Evolutionary conservation across 768 basidiomycete genomes (phyloP), one percentile per base, ranked within the genome.

Genomic region (Lentinula lateritia): DNA sequence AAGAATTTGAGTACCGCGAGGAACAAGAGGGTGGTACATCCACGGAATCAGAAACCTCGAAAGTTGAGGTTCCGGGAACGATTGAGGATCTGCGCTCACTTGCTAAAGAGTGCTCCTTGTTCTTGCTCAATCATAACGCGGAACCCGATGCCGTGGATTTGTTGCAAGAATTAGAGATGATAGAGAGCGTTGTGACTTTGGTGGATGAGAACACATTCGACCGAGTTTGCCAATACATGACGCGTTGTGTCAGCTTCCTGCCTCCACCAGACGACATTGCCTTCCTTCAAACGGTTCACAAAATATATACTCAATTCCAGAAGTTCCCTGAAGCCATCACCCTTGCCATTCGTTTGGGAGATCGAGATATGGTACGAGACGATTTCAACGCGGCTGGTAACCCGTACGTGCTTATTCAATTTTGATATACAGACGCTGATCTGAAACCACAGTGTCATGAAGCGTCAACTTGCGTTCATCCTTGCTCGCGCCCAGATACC

Each of bases 121-220:
- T 98, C 80, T 80, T 98, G 65, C 78, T 98, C 13, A 80, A 81
- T 16, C 97, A 98, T 72, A 98, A 99, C 69, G 97, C 95, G 9
- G 97, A 99, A 73, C 95, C 95, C 35, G 97, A 99, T 71, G 97
- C 96, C 0, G 95, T 99, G 36, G 97, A 98, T 76, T 78, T 98
- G 38, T 76, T 98, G 62, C 88, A 97, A 68, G 97, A 98, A 68
- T 75, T 98, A 66, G 97, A 99, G 72, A 90, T 91, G 66, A 88
- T 97, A 28, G 82, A 87, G 63, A 83, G 85, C 68, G 87, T 98
- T 65, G 80, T 83, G 16, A 77, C 84, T 10, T 75, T 95, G 46
- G 89, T 97, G 18, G 95, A 98, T 66, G 81, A 87, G 32, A 92
- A 95, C 73, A 95, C 92, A 0, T 98, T 83, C 68, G 80, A 78